A percentile compares a stretch with the other conserved stretches of the same genome.
phyloP scores from a whole-genome alignment of 2,329 filamentous ascomycete species.

The Fusarium cyanostomum region DNA sequence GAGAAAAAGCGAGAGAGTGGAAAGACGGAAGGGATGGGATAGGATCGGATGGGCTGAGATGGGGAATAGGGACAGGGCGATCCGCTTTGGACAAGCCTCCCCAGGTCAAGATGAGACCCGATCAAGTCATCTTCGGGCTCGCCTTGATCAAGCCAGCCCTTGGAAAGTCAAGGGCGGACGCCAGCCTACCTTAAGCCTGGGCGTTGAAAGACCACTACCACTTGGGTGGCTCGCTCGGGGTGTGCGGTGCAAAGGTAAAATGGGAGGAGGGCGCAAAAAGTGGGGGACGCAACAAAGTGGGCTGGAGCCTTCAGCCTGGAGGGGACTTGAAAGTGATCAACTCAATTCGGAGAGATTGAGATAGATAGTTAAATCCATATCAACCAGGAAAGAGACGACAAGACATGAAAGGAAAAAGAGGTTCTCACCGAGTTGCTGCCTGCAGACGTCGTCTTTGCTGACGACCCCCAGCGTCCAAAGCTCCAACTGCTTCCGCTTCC shows the following conservation, averaged over 20 bases:
- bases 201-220: conserved; percentile 10
- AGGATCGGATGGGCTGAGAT: neutral
- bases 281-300: conserved; percentile 3
- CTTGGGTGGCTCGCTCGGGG: conserved; percentile 10
- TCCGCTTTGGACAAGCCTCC: conserved; percentile 30
- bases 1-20: neutral
- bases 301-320: no score
- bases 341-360: neutral
- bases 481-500: conserved; percentile 8
- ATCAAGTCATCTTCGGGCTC: no score
- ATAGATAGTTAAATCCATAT: neutral
- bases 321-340: neutral
- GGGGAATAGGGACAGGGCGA: conserved; percentile 8
- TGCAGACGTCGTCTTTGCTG: conserved; percentile 16
- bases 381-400: no score
- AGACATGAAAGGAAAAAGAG: neutral
- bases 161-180: conserved; percentile 20
- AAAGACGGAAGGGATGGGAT: conserved; percentile 10
- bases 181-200: conserved; percentile 19
- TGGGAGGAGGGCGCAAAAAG: conserved; percentile 9
- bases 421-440: conserved; percentile 13
- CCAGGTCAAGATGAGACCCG: conserved; percentile 32
- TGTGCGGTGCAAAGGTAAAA: conserved; percentile 20
- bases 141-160: conserved; percentile 5
- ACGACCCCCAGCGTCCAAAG: conserved; percentile 32